Evolutionary conservation across 2,329 filamentous ascomycete genomes (phyloP).

Genomic region (Talaromyces sp.): DNA sequence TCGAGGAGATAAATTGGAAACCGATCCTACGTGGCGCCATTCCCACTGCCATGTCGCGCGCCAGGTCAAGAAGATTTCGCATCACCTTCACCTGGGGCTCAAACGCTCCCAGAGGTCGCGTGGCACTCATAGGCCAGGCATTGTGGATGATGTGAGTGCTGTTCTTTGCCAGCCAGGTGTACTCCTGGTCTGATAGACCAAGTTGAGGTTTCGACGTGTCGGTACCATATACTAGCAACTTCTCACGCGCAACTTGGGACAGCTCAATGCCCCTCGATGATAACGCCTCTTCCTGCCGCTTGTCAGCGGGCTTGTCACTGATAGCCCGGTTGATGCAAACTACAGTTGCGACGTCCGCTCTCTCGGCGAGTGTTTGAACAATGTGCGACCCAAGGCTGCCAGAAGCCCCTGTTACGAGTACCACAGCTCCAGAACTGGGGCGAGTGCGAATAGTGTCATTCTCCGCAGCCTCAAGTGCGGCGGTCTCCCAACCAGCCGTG

Average conservation of each 20-base stretch:
- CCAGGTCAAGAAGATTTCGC: slow-evolving; percentile 12
- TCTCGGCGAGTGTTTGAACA: background rate
- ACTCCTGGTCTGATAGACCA: background rate
- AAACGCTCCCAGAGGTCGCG: slow-evolving; percentile 13
- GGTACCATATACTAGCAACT: background rate
- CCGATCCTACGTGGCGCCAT: slow-evolving; percentile 20
- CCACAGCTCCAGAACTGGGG: background rate
- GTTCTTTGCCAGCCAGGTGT: background rate
- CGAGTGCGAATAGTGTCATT: background rate
- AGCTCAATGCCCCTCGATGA: background rate
- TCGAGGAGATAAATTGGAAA: slow-evolving; percentile 41
- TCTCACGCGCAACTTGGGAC: background rate
- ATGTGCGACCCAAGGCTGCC: background rate
- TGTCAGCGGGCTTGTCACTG: background rate
- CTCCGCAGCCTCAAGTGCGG: background rate
- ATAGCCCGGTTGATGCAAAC: background rate
- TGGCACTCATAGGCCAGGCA: slow-evolving; percentile 23
- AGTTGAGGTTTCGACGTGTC: background rate
- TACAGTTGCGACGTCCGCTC: background rate
- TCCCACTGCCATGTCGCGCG: background rate
- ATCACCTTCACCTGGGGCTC: slow-evolving; percentile 37
- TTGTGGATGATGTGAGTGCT: slow-evolving; percentile 38
- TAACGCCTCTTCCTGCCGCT: background rate
- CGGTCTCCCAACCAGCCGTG: background rate
- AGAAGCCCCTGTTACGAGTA: background rate